Evolutionary conservation across 1,284 basidiomycete species (phyloP).

Genomic region (Termitomyces sp.): DNA sequence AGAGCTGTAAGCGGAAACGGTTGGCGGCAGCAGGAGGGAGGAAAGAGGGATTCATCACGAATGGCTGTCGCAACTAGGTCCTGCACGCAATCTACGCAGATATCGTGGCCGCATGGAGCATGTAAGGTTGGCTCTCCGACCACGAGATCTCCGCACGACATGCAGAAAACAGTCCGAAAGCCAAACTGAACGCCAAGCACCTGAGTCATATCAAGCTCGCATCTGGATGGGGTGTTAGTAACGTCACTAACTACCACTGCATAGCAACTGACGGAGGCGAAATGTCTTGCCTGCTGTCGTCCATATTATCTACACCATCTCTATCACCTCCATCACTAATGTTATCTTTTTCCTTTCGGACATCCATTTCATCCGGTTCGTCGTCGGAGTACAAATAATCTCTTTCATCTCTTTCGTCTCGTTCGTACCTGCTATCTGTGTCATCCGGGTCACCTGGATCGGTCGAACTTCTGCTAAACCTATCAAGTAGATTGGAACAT

Average conservation of each 20-base stretch:
- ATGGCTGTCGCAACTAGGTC: conserved; percentile 10
- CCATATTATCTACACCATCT: background rate
- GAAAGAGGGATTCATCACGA: conserved; percentile 10
- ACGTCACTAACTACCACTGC: background rate
- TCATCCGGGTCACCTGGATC: background rate
- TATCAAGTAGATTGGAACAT: background rate
- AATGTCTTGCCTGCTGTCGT: background rate
- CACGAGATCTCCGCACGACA: conserved; percentile 15
- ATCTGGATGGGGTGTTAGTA: background rate
- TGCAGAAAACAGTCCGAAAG: conserved; percentile 13
- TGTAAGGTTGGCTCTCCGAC: conserved; percentile 15
- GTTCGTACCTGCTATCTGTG: background rate
- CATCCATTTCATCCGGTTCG: background rate
- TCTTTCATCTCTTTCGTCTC: background rate
- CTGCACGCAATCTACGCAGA: conserved; percentile 16
- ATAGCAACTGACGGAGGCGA: conserved; percentile 1
- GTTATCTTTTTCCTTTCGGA: background rate
- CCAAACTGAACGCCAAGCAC: conserved; percentile 13
- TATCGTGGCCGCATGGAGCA: conserved; percentile 14
- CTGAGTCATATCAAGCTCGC: conserved; percentile 6
- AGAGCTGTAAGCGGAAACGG: conserved; percentile 2
- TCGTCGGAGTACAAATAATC: background rate
- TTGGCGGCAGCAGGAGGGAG: conserved; percentile 13
- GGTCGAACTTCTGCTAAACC: background rate
- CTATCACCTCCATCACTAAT: background rate